These are phyloP conservation scores for Mucor ambiguus DNA, from an alignment of 371 early-diverging fungal genomes.

Conservation along the genomic window DNA sequence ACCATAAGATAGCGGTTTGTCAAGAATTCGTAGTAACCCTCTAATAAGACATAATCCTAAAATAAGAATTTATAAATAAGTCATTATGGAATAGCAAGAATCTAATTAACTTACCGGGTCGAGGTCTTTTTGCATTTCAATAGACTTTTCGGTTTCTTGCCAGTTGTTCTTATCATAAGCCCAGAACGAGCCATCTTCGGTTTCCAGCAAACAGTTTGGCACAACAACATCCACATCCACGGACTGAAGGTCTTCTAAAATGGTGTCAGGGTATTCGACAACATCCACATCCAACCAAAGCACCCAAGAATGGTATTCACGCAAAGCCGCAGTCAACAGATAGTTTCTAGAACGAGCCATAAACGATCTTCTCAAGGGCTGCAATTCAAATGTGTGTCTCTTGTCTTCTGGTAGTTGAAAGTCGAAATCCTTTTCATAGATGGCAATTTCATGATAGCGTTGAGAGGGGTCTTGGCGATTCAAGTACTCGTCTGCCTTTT, in stretches of 20 bases:
- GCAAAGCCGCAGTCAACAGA: conserved; percentile 52
- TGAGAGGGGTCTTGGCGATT: conserved; percentile 22
- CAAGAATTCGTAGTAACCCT: conserved; percentile 43
- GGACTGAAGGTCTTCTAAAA: conserved; percentile 54
- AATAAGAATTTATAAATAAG: background rate
- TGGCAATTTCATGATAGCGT: conserved; percentile 44
- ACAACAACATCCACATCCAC: conserved; percentile 61
- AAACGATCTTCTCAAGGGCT: conserved; percentile 50
- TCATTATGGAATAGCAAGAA: background rate
- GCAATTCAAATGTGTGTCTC: conserved; percentile 53
- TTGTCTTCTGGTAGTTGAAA: conserved; percentile 51
- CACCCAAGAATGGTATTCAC: conserved; percentile 57
- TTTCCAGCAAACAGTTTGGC: conserved; percentile 56
- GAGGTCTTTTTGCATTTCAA: conserved; percentile 53
- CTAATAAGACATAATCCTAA: conserved; percentile 39
- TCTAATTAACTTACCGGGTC: conserved; percentile 19
- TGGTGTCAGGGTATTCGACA: conserved; percentile 51
- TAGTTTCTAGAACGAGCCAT: conserved; percentile 63
- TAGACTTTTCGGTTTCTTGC: conserved; percentile 63
- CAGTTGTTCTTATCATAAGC: conserved; percentile 72
- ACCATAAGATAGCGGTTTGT: conserved; percentile 41
- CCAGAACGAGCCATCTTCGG: conserved; percentile 46
- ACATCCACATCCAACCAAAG: conserved; percentile 64
- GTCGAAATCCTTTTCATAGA: conserved; percentile 58
- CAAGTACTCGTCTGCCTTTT: conserved; percentile 34